These are phyloP conservation scores for Penicillium frequentans DNA, from an alignment of 2,329 filamentous ascomycete genomes.

Conservation along the genomic window DNA sequence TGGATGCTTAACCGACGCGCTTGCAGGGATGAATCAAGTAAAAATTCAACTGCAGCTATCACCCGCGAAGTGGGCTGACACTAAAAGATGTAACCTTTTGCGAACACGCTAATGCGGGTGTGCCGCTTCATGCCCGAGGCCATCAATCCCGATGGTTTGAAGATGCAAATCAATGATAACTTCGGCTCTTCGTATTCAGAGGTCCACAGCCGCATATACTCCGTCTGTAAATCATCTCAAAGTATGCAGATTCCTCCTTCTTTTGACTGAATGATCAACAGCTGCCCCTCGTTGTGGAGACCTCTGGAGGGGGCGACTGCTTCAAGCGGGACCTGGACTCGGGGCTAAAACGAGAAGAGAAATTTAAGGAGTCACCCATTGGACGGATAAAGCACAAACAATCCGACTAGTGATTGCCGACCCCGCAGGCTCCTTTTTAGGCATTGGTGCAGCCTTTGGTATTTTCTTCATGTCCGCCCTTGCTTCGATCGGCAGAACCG, in stretches of 20 bases:
- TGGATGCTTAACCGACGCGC: not conserved
- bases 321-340: not conserved
- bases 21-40: not conserved
- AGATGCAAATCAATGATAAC: not conserved
- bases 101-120: constrained; percentile 9
- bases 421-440: not conserved
- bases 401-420: not conserved
- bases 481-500: not conserved
- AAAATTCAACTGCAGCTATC: not conserved
- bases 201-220: not conserved
- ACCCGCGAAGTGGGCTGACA: not conserved
- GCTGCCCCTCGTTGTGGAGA: not conserved
- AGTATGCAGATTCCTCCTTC: not conserved
- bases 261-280: not conserved
- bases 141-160: not conserved
- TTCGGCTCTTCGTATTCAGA: not conserved
- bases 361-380: not conserved
- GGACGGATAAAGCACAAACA: not conserved
- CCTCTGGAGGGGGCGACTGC: not conserved
- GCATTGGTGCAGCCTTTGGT: not conserved
- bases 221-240: not conserved
- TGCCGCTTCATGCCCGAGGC: constrained; percentile 4
- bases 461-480: not conserved
- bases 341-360: not conserved
- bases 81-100: not conserved